Conservation (phyloP, 495 filamentous ascomycete genomes). For the Penicillium psychrofluorescens region DNA sequence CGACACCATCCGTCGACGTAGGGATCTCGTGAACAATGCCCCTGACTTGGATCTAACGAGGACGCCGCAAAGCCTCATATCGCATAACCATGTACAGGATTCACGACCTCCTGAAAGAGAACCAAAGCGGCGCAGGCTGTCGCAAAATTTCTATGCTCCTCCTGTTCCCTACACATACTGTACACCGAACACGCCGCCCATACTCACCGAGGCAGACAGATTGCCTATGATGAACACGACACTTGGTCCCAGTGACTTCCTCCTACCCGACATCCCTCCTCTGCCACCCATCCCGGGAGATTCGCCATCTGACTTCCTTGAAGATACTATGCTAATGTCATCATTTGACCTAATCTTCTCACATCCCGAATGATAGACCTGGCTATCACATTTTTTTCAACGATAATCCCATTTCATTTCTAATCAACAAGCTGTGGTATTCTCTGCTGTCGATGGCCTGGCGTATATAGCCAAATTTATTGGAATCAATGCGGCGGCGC, state of each 20-base stretch:
- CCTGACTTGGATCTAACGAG: no score
- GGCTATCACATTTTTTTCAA: background rate
- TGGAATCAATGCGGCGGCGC: background rate
- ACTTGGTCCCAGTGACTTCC: background rate
- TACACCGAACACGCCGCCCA: no score
- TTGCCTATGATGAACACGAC: background rate
- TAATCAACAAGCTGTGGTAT: no score
- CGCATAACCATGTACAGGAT: no score
- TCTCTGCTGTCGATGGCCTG: no score
- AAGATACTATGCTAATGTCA: conserved; percentile 1
- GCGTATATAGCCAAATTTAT: no score
- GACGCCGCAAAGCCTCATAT: no score
- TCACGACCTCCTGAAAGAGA: background rate
- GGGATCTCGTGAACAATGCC: no score
- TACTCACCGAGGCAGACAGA: background rate
- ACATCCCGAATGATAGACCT: background rate
- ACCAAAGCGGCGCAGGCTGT: background rate
- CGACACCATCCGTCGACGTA: no score
- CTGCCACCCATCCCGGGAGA: background rate
- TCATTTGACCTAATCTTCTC: conserved; percentile 1
- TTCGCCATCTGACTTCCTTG: background rate
- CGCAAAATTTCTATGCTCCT: background rate
- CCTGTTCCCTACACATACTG: no score
- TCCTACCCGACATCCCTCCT: background rate
- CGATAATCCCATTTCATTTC: no score